These are phyloP conservation scores for Verticillium albo-atrum DNA, from an alignment of 2,329 filamentous ascomycete species.

Conservation along the genomic window DNA sequence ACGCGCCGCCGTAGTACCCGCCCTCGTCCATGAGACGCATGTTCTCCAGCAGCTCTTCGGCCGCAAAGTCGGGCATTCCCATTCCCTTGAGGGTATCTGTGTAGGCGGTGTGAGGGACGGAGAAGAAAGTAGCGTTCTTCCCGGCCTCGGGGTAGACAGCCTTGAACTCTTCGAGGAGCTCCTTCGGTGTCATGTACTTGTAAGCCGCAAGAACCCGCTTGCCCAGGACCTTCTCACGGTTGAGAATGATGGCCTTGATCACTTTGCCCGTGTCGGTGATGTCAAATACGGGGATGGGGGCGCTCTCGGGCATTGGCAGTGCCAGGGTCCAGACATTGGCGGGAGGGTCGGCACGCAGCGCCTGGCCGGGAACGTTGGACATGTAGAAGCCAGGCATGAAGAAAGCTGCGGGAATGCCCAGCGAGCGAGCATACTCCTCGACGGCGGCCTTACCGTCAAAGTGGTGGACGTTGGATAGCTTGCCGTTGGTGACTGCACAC, in stretches of 20 bases:
- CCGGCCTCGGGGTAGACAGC: slow-evolving; percentile 25
- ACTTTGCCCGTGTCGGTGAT: slow-evolving; percentile 35
- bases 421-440: slow-evolving; percentile 48
- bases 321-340: slow-evolving; percentile 16
- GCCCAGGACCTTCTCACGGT: slow-evolving; percentile 14
- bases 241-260: slow-evolving; percentile 17
- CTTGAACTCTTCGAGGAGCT: slow-evolving; percentile 20
- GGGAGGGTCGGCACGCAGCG: slow-evolving; percentile 20
- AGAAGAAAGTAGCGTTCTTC: slow-evolving; percentile 19
- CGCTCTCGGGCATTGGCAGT: slow-evolving; percentile 24
- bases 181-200: slow-evolving; percentile 26
- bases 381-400: slow-evolving; percentile 50
- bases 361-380: slow-evolving; percentile 35
- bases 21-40: slow-evolving; percentile 31
- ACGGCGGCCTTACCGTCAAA: slow-evolving; percentile 56
- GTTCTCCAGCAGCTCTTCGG: slow-evolving; percentile 34
- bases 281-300: slow-evolving; percentile 32
- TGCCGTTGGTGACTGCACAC: slow-evolving; percentile 26
- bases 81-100: slow-evolving; percentile 23
- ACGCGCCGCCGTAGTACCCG: slow-evolving; percentile 31
- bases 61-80: slow-evolving; percentile 11
- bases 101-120: slow-evolving; percentile 26
- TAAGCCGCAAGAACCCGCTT: slow-evolving; percentile 28
- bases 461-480: slow-evolving; percentile 34
- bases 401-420: slow-evolving; percentile 46